Evolutionary conservation across 495 filamentous ascomycete genomes (phyloP).

Genomic region (Aspergillus cristatus): DNA sequence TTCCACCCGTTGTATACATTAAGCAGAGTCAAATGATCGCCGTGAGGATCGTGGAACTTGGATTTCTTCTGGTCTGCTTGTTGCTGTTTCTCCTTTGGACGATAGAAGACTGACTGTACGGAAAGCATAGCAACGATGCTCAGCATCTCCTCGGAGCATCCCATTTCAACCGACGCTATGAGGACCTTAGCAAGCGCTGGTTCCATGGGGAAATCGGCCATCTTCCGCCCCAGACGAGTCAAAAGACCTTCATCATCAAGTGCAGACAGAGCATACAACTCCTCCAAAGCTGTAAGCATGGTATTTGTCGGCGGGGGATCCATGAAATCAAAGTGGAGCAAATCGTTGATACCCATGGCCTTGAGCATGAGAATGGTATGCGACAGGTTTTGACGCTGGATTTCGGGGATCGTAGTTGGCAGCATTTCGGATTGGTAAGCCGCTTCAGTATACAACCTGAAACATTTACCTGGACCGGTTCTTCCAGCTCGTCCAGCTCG

Average conservation of each 20-base stretch:
- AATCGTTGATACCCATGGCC: constrained; percentile 97
- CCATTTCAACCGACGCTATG: constrained; percentile 75
- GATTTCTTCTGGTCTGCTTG: constrained; percentile 96
- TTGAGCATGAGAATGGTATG: constrained; percentile 97
- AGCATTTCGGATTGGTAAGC: constrained; percentile 97
- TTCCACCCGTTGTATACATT: constrained; percentile 98
- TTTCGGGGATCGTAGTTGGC: constrained; percentile 90
- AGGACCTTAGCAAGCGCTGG: constrained; percentile 83
- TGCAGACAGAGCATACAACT: constrained; percentile 84
- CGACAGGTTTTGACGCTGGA: constrained; percentile 91
- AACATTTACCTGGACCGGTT: constrained; percentile 95
- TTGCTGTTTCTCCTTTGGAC: constrained; percentile 91
- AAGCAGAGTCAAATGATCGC: constrained; percentile 87
- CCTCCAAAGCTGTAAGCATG: constrained; percentile 93
- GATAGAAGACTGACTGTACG: constrained; percentile 77
- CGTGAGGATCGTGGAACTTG: constrained; percentile 91
- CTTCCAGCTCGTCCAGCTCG: constrained; percentile 85
- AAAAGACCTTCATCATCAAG: constrained; percentile 94
- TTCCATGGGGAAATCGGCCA: constrained; percentile 97
- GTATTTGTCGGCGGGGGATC: constrained; percentile 95
- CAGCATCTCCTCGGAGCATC: constrained; percentile 88
- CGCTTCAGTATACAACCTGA: constrained; percentile 89
- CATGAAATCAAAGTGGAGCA: constrained; percentile 98
- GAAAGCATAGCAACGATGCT: constrained; percentile 93
- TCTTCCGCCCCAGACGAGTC: constrained; percentile 86